These are phyloP conservation scores for Erucastrum elatum DNA, from an alignment of 345 rosid genomes.

Conservation along the genomic window DNA sequence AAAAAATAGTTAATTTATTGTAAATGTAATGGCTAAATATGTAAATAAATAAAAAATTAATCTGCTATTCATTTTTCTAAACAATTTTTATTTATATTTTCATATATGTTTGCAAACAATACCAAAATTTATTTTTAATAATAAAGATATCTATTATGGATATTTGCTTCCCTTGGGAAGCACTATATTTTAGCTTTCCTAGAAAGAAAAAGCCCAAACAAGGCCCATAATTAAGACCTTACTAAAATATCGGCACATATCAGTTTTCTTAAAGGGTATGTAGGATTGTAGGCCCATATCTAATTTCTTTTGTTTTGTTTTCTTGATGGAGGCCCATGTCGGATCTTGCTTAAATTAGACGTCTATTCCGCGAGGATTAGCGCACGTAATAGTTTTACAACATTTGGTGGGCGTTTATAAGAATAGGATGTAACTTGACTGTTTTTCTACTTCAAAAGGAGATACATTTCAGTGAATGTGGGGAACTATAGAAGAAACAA, in stretches of 20 bases:
- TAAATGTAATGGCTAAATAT: no score
- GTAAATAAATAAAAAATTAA: no score
- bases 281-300: neutral
- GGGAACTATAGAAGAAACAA: slow-evolving; percentile 3
- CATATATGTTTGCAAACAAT: no score
- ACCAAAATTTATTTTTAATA: no score
- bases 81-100: no score
- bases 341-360: neutral
- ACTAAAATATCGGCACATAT: neutral
- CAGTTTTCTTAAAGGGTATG: neutral
- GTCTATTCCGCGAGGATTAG: neutral
- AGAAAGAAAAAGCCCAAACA: neutral
- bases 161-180: neutral
- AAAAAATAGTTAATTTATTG: no score
- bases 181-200: neutral
- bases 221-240: neutral
- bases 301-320: neutral
- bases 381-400: neutral
- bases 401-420: neutral
- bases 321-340: neutral
- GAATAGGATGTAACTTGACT: slow-evolving; percentile 15
- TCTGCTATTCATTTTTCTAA: no score
- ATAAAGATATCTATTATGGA: neutral
- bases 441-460: neutral
- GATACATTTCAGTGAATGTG: slow-evolving; percentile 1